Evolutionary conservation across 2,329 filamentous ascomycete genomes (phyloP), one percentile per base, ranked within the genome.

Genomic region (Atkinsonella hypoxylon): DNA sequence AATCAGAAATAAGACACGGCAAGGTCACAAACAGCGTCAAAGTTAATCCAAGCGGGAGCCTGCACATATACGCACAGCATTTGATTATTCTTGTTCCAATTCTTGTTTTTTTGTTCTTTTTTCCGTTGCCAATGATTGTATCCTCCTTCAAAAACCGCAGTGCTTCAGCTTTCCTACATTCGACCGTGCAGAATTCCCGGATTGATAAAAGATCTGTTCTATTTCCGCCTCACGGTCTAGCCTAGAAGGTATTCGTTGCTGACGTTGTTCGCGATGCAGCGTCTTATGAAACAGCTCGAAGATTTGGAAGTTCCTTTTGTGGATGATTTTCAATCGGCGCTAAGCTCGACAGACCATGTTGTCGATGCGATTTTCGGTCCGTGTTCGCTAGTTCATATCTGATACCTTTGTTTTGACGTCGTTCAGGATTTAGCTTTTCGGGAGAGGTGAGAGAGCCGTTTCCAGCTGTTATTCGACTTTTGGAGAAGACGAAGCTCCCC

Each of bases 361-460:
- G 74, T 98, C 52, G 93, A 98, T 67, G 89, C 93, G 10, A 88
- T 98, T 55, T 98, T 98, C 63, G 89, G 87, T 85, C 66, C 44
- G 70, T 68, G 15, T 30, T 40, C 39, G 26, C 18, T n/a, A 3
- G 20, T 26, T 26, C 26, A 26, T 26, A 26, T 26, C 1, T 26
- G 26, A 26, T 26, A 5, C 26, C 26, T 39, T 39, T 39, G 10
- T 12, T 40, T 49, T 54, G 30, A 55, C 46, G n/a, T 6, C 10
- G 12, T 11, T 26, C 36, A 85, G 85, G 88, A 8, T 98, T 98
- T 71, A 93, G 86, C 54, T 98, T 98, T 70, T 84, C 83, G 1
- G 91, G 90, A 7, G 84, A 93, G 56, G 84, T 98, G 49, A 83
- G 93, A n/a, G 88, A 95, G 57, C 93, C 93, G 1, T 98, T 97